Percentiles rank a stretch among this genome's conserved stretches.
Evolutionary conservation across 495 filamentous ascomycete genomes (phyloP).

Genomic region (Aeminium ludgeri): DNA sequence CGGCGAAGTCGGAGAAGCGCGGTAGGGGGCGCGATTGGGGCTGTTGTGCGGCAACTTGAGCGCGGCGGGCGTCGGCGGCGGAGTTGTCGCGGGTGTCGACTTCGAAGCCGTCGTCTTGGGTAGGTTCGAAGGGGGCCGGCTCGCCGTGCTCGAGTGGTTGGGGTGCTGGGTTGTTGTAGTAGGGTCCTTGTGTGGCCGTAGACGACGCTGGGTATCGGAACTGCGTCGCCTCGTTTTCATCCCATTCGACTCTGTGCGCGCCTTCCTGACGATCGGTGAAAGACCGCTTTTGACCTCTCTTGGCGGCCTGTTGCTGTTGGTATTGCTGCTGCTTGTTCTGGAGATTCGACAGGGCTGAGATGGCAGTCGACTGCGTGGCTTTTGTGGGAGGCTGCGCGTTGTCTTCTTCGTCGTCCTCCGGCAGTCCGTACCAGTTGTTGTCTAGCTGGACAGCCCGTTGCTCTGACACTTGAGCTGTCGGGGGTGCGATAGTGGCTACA

Average conservation of each 20-base stretch:
- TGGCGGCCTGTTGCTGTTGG: conserved; percentile 20
- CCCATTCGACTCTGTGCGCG: conserved; percentile 21
- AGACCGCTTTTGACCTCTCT: conserved; percentile 9
- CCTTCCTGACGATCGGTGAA: conserved; percentile 28
- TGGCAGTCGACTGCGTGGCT: not conserved
- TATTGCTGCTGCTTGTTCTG: no score
- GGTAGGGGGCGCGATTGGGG: not conserved
- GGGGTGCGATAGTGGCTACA: not conserved
- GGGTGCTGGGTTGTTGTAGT: conserved; percentile 1
- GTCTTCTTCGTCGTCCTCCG: conserved; percentile 1
- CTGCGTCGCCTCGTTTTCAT: conserved; percentile 14
- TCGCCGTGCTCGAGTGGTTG: conserved; percentile 11
- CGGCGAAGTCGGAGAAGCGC: not conserved
- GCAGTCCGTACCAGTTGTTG: not conserved
- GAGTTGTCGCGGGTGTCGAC: conserved; percentile 12
- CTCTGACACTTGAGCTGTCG: not conserved
- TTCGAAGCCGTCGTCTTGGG: conserved; percentile 18
- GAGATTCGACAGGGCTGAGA: conserved; percentile 3
- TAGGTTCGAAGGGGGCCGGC: conserved; percentile 10
- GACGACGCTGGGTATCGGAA: not conserved
- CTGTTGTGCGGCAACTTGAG: conserved; percentile 3
- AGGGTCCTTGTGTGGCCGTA: conserved; percentile 14
- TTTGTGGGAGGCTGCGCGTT: conserved; percentile 2
- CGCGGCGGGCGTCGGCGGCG: conserved; percentile 4
- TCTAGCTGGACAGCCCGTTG: not conserved